Conservation (phyloP, 129 eudicot species). For the Lactuca saligna region DNA sequence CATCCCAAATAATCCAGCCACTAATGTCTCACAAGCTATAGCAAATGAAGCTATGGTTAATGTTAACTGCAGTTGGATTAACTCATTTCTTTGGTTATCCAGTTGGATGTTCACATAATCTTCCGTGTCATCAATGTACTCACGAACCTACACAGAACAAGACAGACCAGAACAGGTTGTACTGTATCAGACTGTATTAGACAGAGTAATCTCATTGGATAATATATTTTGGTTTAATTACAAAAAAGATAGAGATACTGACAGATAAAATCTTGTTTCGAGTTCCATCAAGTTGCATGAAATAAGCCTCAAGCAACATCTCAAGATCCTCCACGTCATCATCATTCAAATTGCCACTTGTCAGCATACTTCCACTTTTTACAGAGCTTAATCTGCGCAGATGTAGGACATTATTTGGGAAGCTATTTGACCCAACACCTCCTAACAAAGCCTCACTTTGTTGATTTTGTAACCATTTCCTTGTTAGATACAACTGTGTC, state of each 20-base stretch:
- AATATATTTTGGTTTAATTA: no score
- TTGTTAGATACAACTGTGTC: slow-evolving; percentile 83
- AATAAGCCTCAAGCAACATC: slow-evolving; percentile 98
- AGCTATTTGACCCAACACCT: slow-evolving; percentile 54
- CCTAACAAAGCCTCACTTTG: slow-evolving; percentile 63
- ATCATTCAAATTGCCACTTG: slow-evolving; percentile 62
- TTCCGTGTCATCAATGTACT: slow-evolving; percentile 95
- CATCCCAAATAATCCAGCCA: slow-evolving; percentile 88
- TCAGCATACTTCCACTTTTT: slow-evolving; percentile 77
- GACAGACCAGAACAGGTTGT: not conserved
- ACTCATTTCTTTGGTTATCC: slow-evolving; percentile 94
- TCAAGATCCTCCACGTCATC: slow-evolving; percentile 93
- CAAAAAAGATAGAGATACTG: slow-evolving; percentile 26
- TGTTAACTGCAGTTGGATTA: slow-evolving; percentile 86
- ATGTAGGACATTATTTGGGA: slow-evolving; percentile 46
- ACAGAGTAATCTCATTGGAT: no score
- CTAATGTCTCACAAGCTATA: slow-evolving; percentile 66
- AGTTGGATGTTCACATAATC: slow-evolving; percentile 96
- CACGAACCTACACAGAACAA: slow-evolving; percentile 62
- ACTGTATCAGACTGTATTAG: no score
- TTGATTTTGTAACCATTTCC: slow-evolving; percentile 83
- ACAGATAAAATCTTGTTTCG: slow-evolving; percentile 97
- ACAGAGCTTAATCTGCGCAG: slow-evolving; percentile 66
- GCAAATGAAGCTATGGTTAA: slow-evolving; percentile 88
- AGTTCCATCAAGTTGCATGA: slow-evolving; percentile 98